Percentiles rank a stretch among this genome's conserved stretches.
These are phyloP conservation scores for Boletus rubescentipes DNA, from an alignment of 768 basidiomycete genomes.

Conservation along the genomic window DNA sequence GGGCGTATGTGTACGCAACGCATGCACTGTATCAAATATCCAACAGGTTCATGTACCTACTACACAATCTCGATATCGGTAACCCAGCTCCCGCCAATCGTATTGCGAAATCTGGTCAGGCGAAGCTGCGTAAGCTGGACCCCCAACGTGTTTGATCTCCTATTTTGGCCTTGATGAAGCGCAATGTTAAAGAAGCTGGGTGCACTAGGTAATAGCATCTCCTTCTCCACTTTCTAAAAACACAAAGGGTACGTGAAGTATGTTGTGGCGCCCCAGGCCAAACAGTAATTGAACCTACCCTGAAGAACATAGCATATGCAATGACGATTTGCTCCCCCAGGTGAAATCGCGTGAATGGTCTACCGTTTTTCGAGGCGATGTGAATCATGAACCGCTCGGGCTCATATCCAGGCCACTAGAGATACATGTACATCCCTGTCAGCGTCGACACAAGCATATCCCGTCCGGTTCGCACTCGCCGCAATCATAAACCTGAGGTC, in stretches of 20 bases:
- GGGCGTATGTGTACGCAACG: no score
- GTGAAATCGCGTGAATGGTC: neutral
- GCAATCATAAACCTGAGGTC: neutral
- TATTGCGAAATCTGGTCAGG: slow-evolving; percentile 3
- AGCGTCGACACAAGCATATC: no score
- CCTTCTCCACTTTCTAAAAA: neutral
- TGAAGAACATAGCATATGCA: neutral
- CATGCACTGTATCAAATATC: no score
- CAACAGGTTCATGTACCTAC: neutral
- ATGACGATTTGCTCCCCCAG: neutral
- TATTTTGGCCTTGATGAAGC: slow-evolving; percentile 2
- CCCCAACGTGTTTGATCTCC: neutral
- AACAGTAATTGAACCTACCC: neutral
- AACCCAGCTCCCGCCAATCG: neutral
- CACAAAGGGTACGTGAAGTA: neutral
- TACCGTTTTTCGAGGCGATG: neutral
- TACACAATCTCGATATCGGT: slow-evolving; percentile 14
- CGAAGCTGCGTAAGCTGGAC: slow-evolving; percentile 8
- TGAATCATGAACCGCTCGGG: neutral
- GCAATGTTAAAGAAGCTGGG: slow-evolving; percentile 5
- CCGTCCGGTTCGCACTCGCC: neutral
- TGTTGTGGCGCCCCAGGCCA: neutral
- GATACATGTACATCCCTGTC: neutral
- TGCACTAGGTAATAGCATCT: neutral
- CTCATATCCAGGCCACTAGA: slow-evolving; percentile 13